Evolutionary conservation across 306 rosid genomes (phyloP).

Genomic region (Lathyrus aphaca): DNA sequence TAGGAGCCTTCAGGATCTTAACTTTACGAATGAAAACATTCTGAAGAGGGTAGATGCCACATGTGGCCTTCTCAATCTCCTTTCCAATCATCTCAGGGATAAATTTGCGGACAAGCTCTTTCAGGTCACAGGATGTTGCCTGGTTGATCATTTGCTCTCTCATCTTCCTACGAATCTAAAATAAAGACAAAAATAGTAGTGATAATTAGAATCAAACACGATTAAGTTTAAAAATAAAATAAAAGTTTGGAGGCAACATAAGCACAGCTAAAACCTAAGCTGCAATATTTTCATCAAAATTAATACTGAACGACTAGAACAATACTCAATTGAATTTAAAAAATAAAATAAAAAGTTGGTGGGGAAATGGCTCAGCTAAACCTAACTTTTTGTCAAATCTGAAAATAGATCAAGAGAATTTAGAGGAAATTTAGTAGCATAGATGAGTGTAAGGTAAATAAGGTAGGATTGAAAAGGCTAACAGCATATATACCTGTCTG

Average conservation of each 20-base stretch:
- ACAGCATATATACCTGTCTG: conserved; percentile 57
- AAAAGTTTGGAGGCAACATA: too few relatives aligned
- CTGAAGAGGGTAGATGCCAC: conserved; percentile 81
- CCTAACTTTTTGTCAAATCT: background rate
- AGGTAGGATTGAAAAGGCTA: background rate
- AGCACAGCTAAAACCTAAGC: too few relatives aligned
- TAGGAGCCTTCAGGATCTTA: conserved; percentile 94
- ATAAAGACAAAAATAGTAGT: background rate
- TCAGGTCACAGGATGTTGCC: conserved; percentile 79
- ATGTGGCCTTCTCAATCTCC: conserved; percentile 86
- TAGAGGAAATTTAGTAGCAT: background rate
- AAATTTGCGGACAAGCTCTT: conserved; percentile 88
- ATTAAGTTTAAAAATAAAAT: too few relatives aligned
- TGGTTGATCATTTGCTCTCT: conserved; percentile 81
- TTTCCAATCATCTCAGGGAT: conserved; percentile 91
- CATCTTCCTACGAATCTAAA: conserved; percentile 93
- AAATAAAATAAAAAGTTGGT: too few relatives aligned
- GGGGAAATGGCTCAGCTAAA: too few relatives aligned
- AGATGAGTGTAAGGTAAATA: background rate
- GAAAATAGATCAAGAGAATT: background rate
- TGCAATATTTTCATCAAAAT: too few relatives aligned
- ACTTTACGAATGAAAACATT: conserved; percentile 90
- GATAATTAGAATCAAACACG: too few relatives aligned
- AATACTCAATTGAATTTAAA: too few relatives aligned
- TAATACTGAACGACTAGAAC: too few relatives aligned